Evolutionary conservation across 192 early-diverging fungal species (phyloP).

Genomic region (Backusella sp.): DNA sequence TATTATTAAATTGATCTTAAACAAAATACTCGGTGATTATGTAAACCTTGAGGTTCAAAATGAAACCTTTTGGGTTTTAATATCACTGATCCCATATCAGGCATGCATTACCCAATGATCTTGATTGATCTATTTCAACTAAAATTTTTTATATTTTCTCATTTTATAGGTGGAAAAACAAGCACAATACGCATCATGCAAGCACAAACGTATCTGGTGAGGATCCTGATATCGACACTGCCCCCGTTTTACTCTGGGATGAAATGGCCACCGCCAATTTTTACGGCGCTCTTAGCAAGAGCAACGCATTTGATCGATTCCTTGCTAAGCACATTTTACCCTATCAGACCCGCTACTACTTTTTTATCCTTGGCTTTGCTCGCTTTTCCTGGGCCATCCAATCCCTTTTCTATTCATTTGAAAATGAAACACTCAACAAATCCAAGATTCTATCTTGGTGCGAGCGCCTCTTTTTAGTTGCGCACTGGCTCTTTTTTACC

Average conservation of each 20-base stretch:
- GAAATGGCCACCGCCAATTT: slow-evolving; percentile 56
- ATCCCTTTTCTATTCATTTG: slow-evolving; percentile 58
- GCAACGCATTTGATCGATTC: slow-evolving; percentile 53
- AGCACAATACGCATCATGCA: slow-evolving; percentile 86
- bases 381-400: slow-evolving; percentile 73
- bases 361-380: slow-evolving; percentile 73
- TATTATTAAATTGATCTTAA: not conserved
- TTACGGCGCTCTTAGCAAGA: slow-evolving; percentile 45
- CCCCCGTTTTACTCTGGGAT: slow-evolving; percentile 77
- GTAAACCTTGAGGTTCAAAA: not conserved
- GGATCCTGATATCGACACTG: slow-evolving; percentile 86
- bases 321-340: slow-evolving; percentile 48
- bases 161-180: slow-evolving; percentile 73
- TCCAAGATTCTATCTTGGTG: slow-evolving; percentile 40
- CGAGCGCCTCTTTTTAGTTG: slow-evolving; percentile 54
- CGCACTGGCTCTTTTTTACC: slow-evolving; percentile 72
- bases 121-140: not conserved
- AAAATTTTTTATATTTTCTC: not conserved
- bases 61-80: not conserved
- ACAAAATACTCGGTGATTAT: not conserved
- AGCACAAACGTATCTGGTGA: slow-evolving; percentile 74
- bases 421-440: slow-evolving; percentile 46
- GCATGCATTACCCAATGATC: not conserved
- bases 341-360: slow-evolving; percentile 61
- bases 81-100: not conserved